Conservation (phyloP, 106 monocot genomes). For the Iris macrosiphon region DNA sequence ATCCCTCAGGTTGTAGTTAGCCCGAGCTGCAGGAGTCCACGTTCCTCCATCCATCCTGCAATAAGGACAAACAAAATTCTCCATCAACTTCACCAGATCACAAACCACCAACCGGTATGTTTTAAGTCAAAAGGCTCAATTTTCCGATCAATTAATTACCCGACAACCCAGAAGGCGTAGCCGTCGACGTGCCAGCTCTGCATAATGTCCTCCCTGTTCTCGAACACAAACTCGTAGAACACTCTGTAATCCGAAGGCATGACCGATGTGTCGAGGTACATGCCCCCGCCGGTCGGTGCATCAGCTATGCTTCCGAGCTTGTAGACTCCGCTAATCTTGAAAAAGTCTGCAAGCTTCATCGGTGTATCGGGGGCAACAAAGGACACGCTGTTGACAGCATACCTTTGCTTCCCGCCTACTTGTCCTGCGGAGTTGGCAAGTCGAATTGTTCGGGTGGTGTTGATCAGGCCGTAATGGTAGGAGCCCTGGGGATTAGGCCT, state of each 20-base stretch:
- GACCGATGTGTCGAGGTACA: slow-evolving; percentile 65
- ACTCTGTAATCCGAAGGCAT: slow-evolving; percentile 49
- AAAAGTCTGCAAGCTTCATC: slow-evolving; percentile 69
- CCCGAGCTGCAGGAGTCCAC: slow-evolving; percentile 36
- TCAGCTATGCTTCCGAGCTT: slow-evolving; percentile 65
- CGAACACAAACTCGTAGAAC: slow-evolving; percentile 72
- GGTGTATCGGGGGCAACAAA: slow-evolving; percentile 61
- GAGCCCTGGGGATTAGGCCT: slow-evolving; percentile 89
- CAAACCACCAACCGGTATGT: no score
- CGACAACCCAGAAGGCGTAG: slow-evolving; percentile 71
- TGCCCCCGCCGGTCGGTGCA: slow-evolving; percentile 14
- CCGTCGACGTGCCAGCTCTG: slow-evolving; percentile 81
- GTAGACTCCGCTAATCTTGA: slow-evolving; percentile 63
- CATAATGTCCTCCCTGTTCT: slow-evolving; percentile 57
- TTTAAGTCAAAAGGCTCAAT: no score
- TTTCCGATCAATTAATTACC: slow-evolving; percentile 15
- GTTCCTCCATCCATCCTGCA: slow-evolving; percentile 57
- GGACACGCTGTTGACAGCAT: slow-evolving; percentile 72
- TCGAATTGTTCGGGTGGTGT: slow-evolving; percentile 48
- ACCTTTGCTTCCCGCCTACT: slow-evolving; percentile 60
- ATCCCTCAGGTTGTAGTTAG: slow-evolving; percentile 49
- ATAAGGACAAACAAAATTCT: neutral
- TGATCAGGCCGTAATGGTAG: slow-evolving; percentile 79
- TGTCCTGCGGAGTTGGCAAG: slow-evolving; percentile 49
- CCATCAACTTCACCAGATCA: neutral